A percentile compares a stretch with the other conserved stretches of the same genome.
Evolutionary conservation across 148 eudicot species (phyloP).

Genomic region (Pouteria glomerata): DNA sequence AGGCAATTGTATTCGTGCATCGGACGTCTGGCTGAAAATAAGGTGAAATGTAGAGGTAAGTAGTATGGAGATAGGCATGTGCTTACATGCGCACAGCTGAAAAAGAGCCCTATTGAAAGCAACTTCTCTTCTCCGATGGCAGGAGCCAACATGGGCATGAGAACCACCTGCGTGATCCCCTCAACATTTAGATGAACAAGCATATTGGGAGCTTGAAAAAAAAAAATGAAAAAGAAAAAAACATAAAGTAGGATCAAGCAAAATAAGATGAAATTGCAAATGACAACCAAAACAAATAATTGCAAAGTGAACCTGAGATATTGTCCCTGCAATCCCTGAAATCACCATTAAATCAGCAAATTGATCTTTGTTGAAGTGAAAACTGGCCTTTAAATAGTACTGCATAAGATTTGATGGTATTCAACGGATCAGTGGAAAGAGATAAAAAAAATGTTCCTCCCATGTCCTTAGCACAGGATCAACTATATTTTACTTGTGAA

Average conservation of each 20-base stretch:
- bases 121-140: slow-evolving; percentile 58
- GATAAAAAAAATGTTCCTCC: background rate
- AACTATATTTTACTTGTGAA: background rate
- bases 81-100: slow-evolving; percentile 51
- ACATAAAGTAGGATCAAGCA: too few relatives aligned
- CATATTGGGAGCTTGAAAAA: too few relatives aligned
- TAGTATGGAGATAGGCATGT: background rate
- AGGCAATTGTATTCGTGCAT: too few relatives aligned
- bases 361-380: slow-evolving; percentile 77
- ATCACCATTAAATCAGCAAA: slow-evolving; percentile 81
- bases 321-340: slow-evolving; percentile 50
- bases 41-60: background rate
- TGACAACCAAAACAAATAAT: background rate
- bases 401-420: slow-evolving; percentile 25
- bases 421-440: slow-evolving; percentile 3
- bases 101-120: slow-evolving; percentile 60
- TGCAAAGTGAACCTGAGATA: slow-evolving; percentile 55
- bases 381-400: slow-evolving; percentile 79
- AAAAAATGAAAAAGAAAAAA: too few relatives aligned
- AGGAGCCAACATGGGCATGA: slow-evolving; percentile 77
- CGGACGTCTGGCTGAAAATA: background rate
- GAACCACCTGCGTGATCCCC: slow-evolving; percentile 44
- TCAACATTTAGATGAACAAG: background rate
- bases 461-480: background rate
- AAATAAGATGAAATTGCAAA: too few relatives aligned